Evolutionary conservation across 176 grass and related monocot species (phyloP).

Genomic region (Poa pratensis): DNA sequence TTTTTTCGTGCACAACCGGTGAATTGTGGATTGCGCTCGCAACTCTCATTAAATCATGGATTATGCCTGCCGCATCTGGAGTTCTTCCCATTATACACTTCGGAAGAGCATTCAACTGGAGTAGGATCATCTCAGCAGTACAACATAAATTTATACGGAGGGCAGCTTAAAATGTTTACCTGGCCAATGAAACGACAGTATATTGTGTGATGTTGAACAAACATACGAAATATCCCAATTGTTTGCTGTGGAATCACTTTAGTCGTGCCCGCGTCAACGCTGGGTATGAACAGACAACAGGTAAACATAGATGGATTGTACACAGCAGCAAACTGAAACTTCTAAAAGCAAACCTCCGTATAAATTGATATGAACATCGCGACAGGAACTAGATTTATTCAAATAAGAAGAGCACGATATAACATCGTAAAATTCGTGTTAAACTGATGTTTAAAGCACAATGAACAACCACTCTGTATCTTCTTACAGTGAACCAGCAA

Average conservation of each 20-base stretch:
- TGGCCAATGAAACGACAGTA: background rate
- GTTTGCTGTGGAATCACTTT: background rate
- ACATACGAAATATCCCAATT: background rate
- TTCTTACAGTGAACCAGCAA: background rate
- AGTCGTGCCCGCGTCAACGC: background rate
- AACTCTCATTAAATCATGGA: too few relatives aligned
- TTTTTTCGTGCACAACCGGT: too few relatives aligned
- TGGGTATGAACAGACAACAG: background rate
- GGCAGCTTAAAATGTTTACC: too few relatives aligned
- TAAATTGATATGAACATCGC: background rate
- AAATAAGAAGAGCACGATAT: background rate
- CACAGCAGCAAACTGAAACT: background rate
- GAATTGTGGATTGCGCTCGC: too few relatives aligned
- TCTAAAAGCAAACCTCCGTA: too few relatives aligned
- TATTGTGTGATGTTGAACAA: background rate
- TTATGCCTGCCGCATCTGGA: too few relatives aligned
- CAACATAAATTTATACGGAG: too few relatives aligned
- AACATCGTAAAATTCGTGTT: background rate
- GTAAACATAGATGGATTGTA: background rate
- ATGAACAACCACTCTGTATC: constrained; percentile 7
- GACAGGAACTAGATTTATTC: constrained; percentile 19
- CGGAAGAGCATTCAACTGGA: background rate
- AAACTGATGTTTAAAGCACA: background rate
- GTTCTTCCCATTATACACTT: too few relatives aligned
- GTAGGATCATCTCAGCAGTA: background rate